Base-by-base conservation (phyloP, 2,329 filamentous ascomycete genomes). In the Colletotrichum sp. region DNA sequence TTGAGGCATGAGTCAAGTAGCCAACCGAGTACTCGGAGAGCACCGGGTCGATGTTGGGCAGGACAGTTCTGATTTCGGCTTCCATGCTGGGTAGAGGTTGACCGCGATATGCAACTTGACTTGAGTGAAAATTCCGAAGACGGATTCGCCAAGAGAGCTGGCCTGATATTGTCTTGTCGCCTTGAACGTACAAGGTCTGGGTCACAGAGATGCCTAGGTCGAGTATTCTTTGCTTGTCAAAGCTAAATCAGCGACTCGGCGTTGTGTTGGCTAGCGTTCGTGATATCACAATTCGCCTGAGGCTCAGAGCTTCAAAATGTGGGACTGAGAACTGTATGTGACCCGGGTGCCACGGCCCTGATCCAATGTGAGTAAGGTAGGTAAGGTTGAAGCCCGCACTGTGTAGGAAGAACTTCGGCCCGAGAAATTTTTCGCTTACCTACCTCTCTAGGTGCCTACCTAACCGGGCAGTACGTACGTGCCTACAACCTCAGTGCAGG, bases 1-100 rank as follows among this genome's bases (percentile, higher is more conserved):
- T 96, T 64, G 96, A 97, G 65, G 97, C 97, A 89, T 99, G 96
- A 82, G 93, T 96, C 80, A 99, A 90, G 84, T 99, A 99, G 74
- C 97, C 97, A 79, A 95, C 95, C 59, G 96, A 97, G 86, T 98
- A 98, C 86, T 98, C 95, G 65, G 95, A 96, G 79, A 98, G 89
- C 78, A 98, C 90, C 75, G 94, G 95, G 86, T 98, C 96, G 80
- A 98, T 95, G 82, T 94, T 94, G 77, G 96, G 96, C 80, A 98
- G 92, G 80, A 95, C 92, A 77, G 94, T 89, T 87, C 94, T 94
- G 83, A 98, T 95, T 87, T 98, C 95, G 82, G 94, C 90, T 86
- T 98, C 96, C 96, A 98, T 98, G 78, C 77, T 86, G 15, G 36
- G 39, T 6, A 67, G 18, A 28, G 36, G 30, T 6, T 60, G 18